A percentile compares a stretch with the other conserved stretches of the same genome.
These are phyloP conservation scores for Ramularia collo-cygni DNA, from an alignment of 2,329 filamentous ascomycete species.

Conservation along the genomic window DNA sequence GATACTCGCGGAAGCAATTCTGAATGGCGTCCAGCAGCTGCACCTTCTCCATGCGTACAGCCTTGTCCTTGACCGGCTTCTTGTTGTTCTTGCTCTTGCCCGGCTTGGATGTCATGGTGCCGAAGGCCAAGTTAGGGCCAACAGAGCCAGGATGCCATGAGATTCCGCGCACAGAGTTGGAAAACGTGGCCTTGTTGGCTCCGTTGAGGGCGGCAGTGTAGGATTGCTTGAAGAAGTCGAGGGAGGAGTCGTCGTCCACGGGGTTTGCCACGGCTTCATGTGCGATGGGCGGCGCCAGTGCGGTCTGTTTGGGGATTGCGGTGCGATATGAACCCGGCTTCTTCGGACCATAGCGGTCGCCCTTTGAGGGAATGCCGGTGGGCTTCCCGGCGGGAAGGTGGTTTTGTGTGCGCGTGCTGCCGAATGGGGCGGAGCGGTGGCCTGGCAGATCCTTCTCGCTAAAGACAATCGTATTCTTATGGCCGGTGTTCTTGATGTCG, in stretches of 20 bases:
- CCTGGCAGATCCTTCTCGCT: slow-evolving; percentile 87
- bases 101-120: slow-evolving; percentile 25
- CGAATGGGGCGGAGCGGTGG: slow-evolving; percentile 15
- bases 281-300: slow-evolving; percentile 62
- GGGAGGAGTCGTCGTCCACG: slow-evolving; percentile 65
- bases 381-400: slow-evolving; percentile 14
- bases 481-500: slow-evolving; percentile 58
- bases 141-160: slow-evolving; percentile 12
- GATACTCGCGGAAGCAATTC: slow-evolving; percentile 73
- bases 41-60: slow-evolving; percentile 81
- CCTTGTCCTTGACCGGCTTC: slow-evolving; percentile 61
- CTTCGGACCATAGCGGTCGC: slow-evolving; percentile 17
- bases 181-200: slow-evolving; percentile 44
- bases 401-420: slow-evolving; percentile 9
- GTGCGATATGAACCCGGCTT: slow-evolving; percentile 25
- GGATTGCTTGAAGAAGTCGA: slow-evolving; percentile 38
- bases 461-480: slow-evolving; percentile 85
- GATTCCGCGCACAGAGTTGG: slow-evolving; percentile 26
- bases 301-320: slow-evolving; percentile 62
- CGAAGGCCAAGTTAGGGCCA: slow-evolving; percentile 32
- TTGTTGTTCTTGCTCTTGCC: slow-evolving; percentile 30
- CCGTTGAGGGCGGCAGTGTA: slow-evolving; percentile 31
- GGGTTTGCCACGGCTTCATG: slow-evolving; percentile 68
- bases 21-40: slow-evolving; percentile 83
- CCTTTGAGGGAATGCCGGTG: slow-evolving; percentile 16